Evolutionary conservation across 2,329 filamentous ascomycete genomes (phyloP).

Genomic region (Aurifilum marmelostoma): DNA sequence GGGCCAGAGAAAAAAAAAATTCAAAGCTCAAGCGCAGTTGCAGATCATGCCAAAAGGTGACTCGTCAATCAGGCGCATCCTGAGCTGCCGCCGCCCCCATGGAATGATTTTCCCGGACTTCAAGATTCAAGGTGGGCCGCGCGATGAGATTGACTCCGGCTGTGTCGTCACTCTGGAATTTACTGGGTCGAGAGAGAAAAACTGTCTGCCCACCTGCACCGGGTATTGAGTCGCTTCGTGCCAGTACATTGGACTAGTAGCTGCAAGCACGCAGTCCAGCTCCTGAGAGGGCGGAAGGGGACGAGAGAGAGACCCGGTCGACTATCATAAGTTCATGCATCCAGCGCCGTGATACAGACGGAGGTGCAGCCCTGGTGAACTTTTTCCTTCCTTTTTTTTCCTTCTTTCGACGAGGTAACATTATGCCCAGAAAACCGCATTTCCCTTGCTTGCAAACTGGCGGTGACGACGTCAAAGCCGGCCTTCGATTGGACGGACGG

Average conservation of each 20-base stretch:
- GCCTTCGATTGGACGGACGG: slow-evolving; percentile 17
- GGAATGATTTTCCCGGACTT: background rate
- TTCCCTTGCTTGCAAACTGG: slow-evolving; percentile 20
- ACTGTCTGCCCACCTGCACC: slow-evolving; percentile 1
- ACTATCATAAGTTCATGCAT: background rate
- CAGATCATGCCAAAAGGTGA: background rate
- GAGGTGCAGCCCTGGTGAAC: background rate
- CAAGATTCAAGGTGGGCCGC: slow-evolving; percentile 8
- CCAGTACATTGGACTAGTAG: background rate
- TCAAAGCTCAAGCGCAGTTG: background rate
- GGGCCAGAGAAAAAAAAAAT: background rate
- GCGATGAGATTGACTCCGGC: slow-evolving; percentile 3
- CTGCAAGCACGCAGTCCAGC: background rate
- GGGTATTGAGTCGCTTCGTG: background rate
- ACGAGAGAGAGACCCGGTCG: background rate
- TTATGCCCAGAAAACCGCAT: background rate
- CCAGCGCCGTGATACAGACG: background rate
- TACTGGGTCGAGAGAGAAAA: background rate
- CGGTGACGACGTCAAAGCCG: slow-evolving; percentile 20
- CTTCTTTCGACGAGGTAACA: slow-evolving; percentile 1
- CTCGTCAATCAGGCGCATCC: slow-evolving; percentile 3
- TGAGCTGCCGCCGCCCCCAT: background rate
- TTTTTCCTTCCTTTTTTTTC: no score
- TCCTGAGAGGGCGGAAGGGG: background rate
- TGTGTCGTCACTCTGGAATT: slow-evolving; percentile 4